Evolutionary conservation across 2,329 filamentous ascomycete species (phyloP).

Genomic region (Coniochaeta sp.): DNA sequence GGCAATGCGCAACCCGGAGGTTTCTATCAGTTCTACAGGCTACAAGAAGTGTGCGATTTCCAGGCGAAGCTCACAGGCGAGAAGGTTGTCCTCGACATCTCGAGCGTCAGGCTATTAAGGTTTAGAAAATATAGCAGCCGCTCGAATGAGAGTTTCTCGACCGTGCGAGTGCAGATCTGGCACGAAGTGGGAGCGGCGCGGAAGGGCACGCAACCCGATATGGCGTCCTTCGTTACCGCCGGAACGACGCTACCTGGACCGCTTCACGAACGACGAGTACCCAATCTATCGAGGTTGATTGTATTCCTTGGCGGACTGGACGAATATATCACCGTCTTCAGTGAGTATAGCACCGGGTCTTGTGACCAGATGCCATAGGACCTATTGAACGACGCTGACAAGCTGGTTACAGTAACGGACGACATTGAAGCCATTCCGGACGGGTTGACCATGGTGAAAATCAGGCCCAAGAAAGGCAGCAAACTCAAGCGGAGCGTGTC

Average conservation of each 20-base stretch:
- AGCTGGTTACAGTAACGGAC: too few species aligned
- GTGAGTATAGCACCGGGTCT: too few species aligned
- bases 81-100: conserved; percentile 20
- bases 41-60: conserved; percentile 17
- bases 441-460: conserved; percentile 16
- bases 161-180: conserved; percentile 20
- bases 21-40: conserved; percentile 17
- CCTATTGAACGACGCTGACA: too few species aligned
- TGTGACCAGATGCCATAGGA: too few species aligned
- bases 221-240: conserved; percentile 18
- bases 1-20: conserved; percentile 11
- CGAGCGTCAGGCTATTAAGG: conserved; percentile 16
- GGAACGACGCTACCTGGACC: conserved; percentile 19
- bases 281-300: conserved; percentile 15
- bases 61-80: conserved; percentile 19
- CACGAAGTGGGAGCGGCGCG: conserved; percentile 14
- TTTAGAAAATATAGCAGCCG: conserved; percentile 10
- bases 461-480: conserved; percentile 18
- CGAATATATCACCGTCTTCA: conserved; percentile 19
- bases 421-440: conserved; percentile 17
- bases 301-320: conserved; percentile 18
- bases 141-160: conserved; percentile 15
- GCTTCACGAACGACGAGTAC: conserved; percentile 14
- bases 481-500: conserved; percentile 12
- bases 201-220: conserved; percentile 10